Percentiles rank a stretch among this genome's conserved stretches.
Conservation (phyloP, 331 rosid genomes). For the Malus hybrid region DNA sequence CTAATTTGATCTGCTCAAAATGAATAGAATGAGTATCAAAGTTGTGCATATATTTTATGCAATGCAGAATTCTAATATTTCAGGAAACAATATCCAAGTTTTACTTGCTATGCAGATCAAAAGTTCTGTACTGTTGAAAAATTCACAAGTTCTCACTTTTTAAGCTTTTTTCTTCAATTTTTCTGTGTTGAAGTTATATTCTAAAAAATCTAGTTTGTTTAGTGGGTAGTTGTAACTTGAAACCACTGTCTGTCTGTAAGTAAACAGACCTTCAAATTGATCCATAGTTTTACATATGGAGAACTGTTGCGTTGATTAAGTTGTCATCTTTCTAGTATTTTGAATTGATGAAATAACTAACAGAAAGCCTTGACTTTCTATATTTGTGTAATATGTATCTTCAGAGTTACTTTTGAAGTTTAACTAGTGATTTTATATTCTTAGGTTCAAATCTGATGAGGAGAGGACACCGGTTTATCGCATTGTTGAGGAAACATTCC, state of each 20-base stretch:
- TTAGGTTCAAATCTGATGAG: slow-evolving; percentile 86
- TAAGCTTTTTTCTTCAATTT: not conserved
- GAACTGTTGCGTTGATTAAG: not conserved
- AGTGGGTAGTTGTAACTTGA: not conserved
- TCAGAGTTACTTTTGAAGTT: not conserved
- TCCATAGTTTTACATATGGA: not conserved
- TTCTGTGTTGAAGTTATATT: not conserved
- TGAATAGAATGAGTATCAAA: not conserved
- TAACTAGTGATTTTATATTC: not conserved
- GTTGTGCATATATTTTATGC: not conserved
- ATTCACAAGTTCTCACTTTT: not conserved
- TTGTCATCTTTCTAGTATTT: not conserved
- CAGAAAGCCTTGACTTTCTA: not conserved
- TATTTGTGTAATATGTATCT: not conserved
- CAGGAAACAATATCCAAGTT: not conserved
- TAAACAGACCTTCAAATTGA: not conserved
- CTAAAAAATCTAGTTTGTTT: not conserved
- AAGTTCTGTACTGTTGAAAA: not conserved
- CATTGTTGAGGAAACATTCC: slow-evolving; percentile 75
- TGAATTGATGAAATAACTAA: not conserved
- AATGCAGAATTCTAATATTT: not conserved
- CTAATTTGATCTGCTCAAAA: not conserved
- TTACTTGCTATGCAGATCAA: not conserved
- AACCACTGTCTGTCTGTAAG: not conserved
- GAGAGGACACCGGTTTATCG: slow-evolving; percentile 67